A percentile compares a stretch with the other conserved stretches of the same genome.
These are phyloP conservation scores for Aspergillus puulaauensis DNA, from an alignment of 2,329 filamentous ascomycete genomes.

Conservation along the genomic window DNA sequence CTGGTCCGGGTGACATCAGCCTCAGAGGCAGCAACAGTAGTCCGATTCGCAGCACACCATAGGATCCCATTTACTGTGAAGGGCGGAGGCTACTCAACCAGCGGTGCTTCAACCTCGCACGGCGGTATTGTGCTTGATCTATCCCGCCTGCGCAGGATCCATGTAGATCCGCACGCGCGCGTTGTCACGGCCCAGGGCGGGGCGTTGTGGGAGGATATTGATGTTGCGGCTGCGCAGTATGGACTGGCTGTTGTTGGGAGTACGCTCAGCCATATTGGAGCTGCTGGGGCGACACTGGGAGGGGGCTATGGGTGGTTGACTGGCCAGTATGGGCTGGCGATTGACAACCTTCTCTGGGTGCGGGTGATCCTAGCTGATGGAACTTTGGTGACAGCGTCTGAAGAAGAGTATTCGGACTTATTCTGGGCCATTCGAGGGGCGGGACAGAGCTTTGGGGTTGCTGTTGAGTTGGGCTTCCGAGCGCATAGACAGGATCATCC, in stretches of 20 bases:
- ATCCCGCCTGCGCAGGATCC: constrained; percentile 50
- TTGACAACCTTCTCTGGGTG: constrained; percentile 47
- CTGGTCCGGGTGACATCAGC: no score
- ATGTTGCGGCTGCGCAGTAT: constrained; percentile 50
- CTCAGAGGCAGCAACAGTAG: no score
- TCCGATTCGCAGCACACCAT: no score
- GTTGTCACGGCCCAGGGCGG: constrained; percentile 55
- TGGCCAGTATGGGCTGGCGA: constrained; percentile 53
- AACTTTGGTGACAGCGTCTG: constrained; percentile 34
- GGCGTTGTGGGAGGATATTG: constrained; percentile 50
- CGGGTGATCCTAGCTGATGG: constrained; percentile 42
- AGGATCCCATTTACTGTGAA: no score
- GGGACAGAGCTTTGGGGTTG: constrained; percentile 44
- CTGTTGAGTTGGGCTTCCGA: constrained; percentile 41
- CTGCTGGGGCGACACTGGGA: constrained; percentile 56
- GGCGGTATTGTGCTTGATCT: constrained; percentile 59
- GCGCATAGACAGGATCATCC: constrained; percentile 32
- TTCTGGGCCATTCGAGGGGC: constrained; percentile 50
- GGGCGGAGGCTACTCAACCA: no score
- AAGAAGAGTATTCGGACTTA: constrained; percentile 45
- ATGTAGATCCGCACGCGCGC: constrained; percentile 46
- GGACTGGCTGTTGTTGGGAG: constrained; percentile 60
- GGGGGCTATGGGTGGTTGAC: constrained; percentile 59
- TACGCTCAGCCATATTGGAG: constrained; percentile 60
- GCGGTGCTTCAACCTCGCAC: neutral